phyloP scores from a whole-genome alignment of 2,329 filamentous ascomycete species.

The Septoria linicola region DNA sequence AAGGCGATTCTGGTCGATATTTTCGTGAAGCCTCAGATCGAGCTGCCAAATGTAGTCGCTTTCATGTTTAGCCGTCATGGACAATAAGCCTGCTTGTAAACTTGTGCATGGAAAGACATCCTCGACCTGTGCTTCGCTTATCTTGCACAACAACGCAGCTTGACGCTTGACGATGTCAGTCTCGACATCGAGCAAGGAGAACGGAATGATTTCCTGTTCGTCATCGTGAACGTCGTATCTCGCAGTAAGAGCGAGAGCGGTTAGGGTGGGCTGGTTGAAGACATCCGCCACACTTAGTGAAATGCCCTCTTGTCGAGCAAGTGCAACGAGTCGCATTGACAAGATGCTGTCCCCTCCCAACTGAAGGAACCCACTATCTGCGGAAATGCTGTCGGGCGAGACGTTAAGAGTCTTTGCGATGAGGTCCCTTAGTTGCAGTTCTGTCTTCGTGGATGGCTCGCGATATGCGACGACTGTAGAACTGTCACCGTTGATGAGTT shows the following conservation, averaged over 20 bases:
- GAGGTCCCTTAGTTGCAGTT: background rate
- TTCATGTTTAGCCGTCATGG: constrained; percentile 4
- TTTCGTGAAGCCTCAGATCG: constrained; percentile 26
- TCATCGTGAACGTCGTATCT: background rate
- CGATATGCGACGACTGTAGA: background rate
- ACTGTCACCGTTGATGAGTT: background rate
- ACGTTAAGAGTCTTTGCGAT: background rate
- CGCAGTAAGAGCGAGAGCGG: constrained; percentile 1
- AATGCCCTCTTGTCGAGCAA: constrained; percentile 39
- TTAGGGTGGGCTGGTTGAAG: constrained; percentile 35
- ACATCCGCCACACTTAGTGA: constrained; percentile 45
- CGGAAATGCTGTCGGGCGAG: constrained; percentile 33
- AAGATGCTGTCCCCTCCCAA: constrained; percentile 48
- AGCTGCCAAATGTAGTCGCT: constrained; percentile 6
- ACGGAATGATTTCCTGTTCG: background rate
- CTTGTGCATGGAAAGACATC: constrained; percentile 11
- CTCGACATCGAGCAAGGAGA: constrained; percentile 6
- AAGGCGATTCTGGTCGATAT: constrained; percentile 29
- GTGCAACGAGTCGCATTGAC: constrained; percentile 47
- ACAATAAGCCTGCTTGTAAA: constrained; percentile 5
- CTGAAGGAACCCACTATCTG: constrained; percentile 43
- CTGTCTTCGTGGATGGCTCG: constrained; percentile 1
- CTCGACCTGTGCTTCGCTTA: constrained; percentile 31
- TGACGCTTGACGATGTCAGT: background rate
- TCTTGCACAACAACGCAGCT: constrained; percentile 2